Conservation (phyloP, 768 basidiomycete species). For the Auricularia sp. region DNA sequence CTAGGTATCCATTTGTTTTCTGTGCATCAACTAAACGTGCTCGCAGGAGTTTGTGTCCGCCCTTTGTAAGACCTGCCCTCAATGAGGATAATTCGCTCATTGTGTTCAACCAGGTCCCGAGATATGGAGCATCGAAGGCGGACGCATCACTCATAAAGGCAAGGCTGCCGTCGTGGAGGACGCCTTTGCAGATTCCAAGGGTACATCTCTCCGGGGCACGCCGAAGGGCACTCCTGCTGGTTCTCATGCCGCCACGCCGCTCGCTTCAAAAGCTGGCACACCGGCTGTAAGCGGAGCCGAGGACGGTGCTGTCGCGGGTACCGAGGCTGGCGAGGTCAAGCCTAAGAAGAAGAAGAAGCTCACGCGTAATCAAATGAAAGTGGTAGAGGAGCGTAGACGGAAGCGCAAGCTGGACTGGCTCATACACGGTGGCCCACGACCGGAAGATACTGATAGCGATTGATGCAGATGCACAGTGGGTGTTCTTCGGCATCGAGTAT, state of each 20-base stretch:
- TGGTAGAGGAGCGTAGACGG: slow-evolving; percentile 74
- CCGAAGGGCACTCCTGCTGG: slow-evolving; percentile 62
- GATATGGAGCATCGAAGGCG: slow-evolving; percentile 89
- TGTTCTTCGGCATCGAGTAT: background rate
- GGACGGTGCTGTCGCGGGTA: slow-evolving; percentile 31
- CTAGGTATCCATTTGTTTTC: background rate
- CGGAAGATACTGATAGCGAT: slow-evolving; percentile 74
- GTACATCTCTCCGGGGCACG: slow-evolving; percentile 18
- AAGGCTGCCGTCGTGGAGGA: slow-evolving; percentile 82
- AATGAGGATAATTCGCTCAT: slow-evolving; percentile 10
- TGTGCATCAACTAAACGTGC: background rate
- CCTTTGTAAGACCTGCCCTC: slow-evolving; percentile 45
- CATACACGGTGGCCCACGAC: slow-evolving; percentile 67
- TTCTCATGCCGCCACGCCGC: slow-evolving; percentile 61
- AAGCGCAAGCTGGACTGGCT: slow-evolving; percentile 77
- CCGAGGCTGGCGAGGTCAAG: slow-evolving; percentile 13
- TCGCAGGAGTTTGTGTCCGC: slow-evolving; percentile 62
- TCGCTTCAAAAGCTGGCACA: slow-evolving; percentile 59
- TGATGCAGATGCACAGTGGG: background rate
- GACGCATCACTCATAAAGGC: slow-evolving; percentile 78
- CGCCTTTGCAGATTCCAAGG: slow-evolving; percentile 56
- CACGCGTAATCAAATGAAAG: slow-evolving; percentile 85
- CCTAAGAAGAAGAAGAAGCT: slow-evolving; percentile 75
- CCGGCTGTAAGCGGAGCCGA: slow-evolving; percentile 75
- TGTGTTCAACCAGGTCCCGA: slow-evolving; percentile 52